phyloP scores from a whole-genome alignment of 225 moss, liverwort and hornwort genomes.

The Anthoceros angustus region DNA sequence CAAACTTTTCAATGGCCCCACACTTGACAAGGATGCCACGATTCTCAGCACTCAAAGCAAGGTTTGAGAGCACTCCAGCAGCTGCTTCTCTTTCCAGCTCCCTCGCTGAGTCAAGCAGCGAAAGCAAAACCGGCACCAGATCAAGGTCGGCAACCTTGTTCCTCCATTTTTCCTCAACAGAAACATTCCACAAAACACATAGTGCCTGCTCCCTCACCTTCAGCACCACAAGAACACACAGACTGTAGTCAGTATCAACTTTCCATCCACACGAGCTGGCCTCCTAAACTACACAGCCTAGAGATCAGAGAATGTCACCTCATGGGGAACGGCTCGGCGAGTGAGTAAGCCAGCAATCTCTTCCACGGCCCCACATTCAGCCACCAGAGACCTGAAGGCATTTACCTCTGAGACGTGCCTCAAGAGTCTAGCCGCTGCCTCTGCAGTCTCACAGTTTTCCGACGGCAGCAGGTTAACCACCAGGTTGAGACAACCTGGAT shows the following conservation, averaged over 20 bases:
- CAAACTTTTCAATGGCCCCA: conserved; percentile 53
- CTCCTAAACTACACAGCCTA: conserved; percentile 4
- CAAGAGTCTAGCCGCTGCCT: conserved; percentile 60
- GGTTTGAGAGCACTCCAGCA: conserved; percentile 61
- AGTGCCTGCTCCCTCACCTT: conserved; percentile 68
- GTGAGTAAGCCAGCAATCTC: conserved; percentile 70
- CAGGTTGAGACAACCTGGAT: conserved; percentile 74
- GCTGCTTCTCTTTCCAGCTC: conserved; percentile 58
- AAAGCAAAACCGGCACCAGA: conserved; percentile 43
- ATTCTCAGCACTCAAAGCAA: conserved; percentile 36
- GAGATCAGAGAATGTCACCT: conserved; percentile 25
- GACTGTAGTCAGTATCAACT: not conserved
- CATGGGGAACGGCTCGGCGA: conserved; percentile 41
- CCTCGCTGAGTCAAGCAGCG: conserved; percentile 34
- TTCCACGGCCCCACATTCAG: conserved; percentile 57
- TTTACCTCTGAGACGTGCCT: conserved; percentile 32
- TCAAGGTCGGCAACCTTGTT: conserved; percentile 46
- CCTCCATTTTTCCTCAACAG: conserved; percentile 47
- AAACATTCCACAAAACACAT: conserved; percentile 64
- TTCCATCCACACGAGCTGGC: not conserved
- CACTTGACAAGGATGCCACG: conserved; percentile 41
- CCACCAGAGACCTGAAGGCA: conserved; percentile 42
- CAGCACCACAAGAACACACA: not conserved
- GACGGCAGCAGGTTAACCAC: conserved; percentile 71
- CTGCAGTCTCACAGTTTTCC: conserved; percentile 35